Conservation (phyloP, 495 filamentous ascomycete genomes). For the Astrothelium subdiscretum region DNA sequence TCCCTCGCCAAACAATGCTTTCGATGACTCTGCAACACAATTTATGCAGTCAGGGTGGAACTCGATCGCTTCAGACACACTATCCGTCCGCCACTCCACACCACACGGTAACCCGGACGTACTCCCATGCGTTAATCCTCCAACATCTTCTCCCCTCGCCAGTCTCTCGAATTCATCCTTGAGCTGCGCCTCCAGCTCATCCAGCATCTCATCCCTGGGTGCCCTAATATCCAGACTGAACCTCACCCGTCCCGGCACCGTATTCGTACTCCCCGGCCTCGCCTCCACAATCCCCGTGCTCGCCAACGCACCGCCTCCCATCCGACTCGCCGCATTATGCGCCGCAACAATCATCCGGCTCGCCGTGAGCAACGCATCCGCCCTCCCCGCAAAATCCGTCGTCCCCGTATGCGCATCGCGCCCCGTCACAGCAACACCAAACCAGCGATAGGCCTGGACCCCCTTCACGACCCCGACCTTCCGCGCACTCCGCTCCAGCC, state of each 20-base stretch:
- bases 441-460: conserved; percentile 62
- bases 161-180: conserved; percentile 45
- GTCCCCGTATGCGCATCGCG: conserved; percentile 66
- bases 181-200: conserved; percentile 43
- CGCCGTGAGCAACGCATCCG: conserved; percentile 56
- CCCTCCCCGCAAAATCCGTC: conserved; percentile 48
- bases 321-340: conserved; percentile 46
- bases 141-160: conserved; percentile 40
- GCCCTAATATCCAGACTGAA: conserved; percentile 66
- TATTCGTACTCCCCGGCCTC: conserved; percentile 60
- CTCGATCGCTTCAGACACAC: conserved; percentile 50
- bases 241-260: conserved; percentile 55
- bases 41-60: conserved; percentile 62
- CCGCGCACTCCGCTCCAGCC: conserved; percentile 48
- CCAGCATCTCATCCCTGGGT: conserved; percentile 44
- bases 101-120: conserved; percentile 42
- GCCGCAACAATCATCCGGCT: conserved; percentile 57
- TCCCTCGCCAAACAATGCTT: conserved; percentile 37
- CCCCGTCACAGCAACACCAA: conserved; percentile 52
- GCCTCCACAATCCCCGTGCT: conserved; percentile 61
- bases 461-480: conserved; percentile 62
- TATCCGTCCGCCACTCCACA: conserved; percentile 49
- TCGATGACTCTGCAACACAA: conserved; percentile 51
- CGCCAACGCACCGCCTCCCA: conserved; percentile 42
- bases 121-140: conserved; percentile 26